Evolutionary conservation across 2,329 filamentous ascomycete species (phyloP).

Genomic region (Alternaria consortialis): DNA sequence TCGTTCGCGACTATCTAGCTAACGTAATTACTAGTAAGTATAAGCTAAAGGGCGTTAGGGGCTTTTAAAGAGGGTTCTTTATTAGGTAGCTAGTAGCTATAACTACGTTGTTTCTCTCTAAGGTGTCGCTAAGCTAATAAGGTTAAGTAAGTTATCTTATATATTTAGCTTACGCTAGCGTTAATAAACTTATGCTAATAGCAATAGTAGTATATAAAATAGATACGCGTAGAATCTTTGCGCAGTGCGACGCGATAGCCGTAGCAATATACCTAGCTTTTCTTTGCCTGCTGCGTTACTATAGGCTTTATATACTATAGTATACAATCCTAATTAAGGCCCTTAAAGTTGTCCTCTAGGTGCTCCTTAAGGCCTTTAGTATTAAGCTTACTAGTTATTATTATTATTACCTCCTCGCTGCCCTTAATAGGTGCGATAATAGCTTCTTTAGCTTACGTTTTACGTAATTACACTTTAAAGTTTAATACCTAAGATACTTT

Average conservation of each 20-base stretch:
- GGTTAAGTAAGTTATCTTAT: neutral
- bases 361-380: neutral
- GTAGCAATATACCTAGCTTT: conserved; percentile 8
- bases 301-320: conserved; percentile 3
- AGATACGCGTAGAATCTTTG: neutral
- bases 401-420: too few species aligned
- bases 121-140: neutral
- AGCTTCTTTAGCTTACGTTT: too few species aligned
- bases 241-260: conserved; percentile 7
- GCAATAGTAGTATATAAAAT: conserved; percentile 4
- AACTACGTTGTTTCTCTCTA: neutral
- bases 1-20: too few species aligned
- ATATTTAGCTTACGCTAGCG: neutral
- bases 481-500: too few species aligned
- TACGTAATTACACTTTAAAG: too few species aligned
- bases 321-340: conserved; percentile 1
- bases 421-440: too few species aligned
- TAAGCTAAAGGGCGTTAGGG: too few species aligned
- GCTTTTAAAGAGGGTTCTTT: neutral
- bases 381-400: too few species aligned
- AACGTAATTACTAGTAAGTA: too few species aligned
- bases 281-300: neutral
- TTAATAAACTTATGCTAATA: neutral
- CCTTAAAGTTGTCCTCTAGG: conserved; percentile 10
- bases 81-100: neutral